Base-by-base conservation (phyloP, 2,329 filamentous ascomycete genomes). In the Fusarium sulawesiense region DNA sequence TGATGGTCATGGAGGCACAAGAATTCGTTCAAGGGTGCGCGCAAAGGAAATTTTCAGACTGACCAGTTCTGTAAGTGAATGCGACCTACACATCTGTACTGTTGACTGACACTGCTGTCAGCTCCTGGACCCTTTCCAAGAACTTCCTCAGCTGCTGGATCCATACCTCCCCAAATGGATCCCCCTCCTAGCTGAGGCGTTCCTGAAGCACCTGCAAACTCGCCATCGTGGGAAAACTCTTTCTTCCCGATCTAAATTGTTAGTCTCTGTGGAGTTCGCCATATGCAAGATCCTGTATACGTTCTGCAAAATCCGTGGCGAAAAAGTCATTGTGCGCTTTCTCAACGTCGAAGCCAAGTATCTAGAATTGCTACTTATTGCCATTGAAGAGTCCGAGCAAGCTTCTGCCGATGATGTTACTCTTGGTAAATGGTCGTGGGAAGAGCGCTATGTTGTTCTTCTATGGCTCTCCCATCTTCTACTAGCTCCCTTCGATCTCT, bases 111-210 rank as follows among this genome's bases (percentile, higher is more conserved):
- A 7, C 23, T 50, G 37, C 18, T 37, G 3, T 51, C 30, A 86
- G 83, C 78, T 87, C 7, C 88, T 99, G 51, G 94, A 98, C 73
- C 90, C 92, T 3, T 99, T 98, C 73, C 95, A 98, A 84, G 94
- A 98, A 83, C 91, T 97, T 71, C 96, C 96, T 20, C 96, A 99
- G 78, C 86, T 98, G 41, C 87, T 99, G 27, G 96, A 99, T 80
- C 89, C 93, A 12, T 88, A 95, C 78, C 85, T 99, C 44, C 89
- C 92, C 53, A 86, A 82, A 68, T 89, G 97, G 79, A 84, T 98
- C 51, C 91, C 93, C 25, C 83, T 88, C 42, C 84, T 98, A 37
- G 89, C 93, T 27, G 86, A 91, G 75, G 91, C 92, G 20, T 97
- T 95, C 75, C 82, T 97, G 21, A 87, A 89, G 56, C 89, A 89